Conservation (phyloP, 2,329 filamentous ascomycete species). For the Huntiella moniliformis region DNA sequence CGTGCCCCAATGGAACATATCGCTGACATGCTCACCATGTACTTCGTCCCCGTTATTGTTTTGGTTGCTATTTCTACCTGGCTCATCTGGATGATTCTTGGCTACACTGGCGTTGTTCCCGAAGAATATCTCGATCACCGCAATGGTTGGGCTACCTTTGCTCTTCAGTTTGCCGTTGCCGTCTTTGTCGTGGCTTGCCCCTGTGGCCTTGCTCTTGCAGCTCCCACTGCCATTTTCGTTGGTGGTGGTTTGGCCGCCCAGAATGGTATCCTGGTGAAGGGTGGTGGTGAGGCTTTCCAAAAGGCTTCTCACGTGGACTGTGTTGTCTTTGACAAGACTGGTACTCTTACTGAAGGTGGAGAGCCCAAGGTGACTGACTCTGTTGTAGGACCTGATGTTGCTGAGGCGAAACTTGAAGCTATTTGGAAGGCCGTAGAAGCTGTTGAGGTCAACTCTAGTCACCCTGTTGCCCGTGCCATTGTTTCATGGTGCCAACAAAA, state of each 20-base stretch:
- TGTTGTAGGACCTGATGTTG: constrained; percentile 20
- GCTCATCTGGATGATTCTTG: constrained; percentile 51
- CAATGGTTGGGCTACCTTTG: constrained; percentile 54
- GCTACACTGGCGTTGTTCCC: constrained; percentile 38
- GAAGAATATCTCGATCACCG: constrained; percentile 33
- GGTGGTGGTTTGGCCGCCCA: constrained; percentile 64
- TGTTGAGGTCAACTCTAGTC: constrained; percentile 53
- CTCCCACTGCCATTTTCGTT: constrained; percentile 70
- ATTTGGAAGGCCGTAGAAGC: constrained; percentile 37
- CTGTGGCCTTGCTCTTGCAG: constrained; percentile 68
- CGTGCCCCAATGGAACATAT: constrained; percentile 59
- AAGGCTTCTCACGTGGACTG: constrained; percentile 62
- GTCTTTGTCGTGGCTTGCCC: constrained; percentile 79
- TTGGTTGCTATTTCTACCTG: constrained; percentile 52
- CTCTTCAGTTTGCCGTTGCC: constrained; percentile 65
- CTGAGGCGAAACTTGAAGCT: not conserved
- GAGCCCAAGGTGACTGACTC: constrained; percentile 49
- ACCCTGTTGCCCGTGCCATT: constrained; percentile 56
- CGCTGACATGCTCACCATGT: constrained; percentile 52
- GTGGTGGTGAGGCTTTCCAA: constrained; percentile 71
- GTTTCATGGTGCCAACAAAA: constrained; percentile 37
- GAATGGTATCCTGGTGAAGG: constrained; percentile 64
- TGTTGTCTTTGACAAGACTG: constrained; percentile 79
- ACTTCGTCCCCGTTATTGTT: constrained; percentile 59
- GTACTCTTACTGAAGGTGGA: constrained; percentile 57